These are phyloP conservation scores for Rhizophagus clarus DNA, from an alignment of 192 early-diverging fungal genomes.

Conservation along the genomic window DNA sequence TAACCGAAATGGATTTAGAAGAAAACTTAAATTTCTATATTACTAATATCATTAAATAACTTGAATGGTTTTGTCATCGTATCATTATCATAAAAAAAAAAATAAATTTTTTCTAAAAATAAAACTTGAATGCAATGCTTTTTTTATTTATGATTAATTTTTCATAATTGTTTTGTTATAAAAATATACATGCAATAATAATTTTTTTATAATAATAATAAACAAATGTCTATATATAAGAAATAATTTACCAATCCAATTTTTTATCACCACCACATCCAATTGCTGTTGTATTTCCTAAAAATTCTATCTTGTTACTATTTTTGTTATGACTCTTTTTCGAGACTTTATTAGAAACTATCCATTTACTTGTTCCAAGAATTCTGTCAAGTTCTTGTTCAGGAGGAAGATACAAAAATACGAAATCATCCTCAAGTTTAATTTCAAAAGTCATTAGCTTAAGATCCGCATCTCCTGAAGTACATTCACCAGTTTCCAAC, in stretches of 20 bases:
- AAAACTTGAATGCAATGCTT: no score
- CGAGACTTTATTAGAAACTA: slow-evolving; percentile 35
- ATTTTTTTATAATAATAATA: no score
- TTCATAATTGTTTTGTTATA: no score
- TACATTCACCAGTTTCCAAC: slow-evolving; percentile 53
- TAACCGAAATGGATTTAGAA: no score
- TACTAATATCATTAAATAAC: no score
- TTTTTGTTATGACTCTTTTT: slow-evolving; percentile 1
- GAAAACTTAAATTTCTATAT: no score
- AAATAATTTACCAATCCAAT: slow-evolving; percentile 22
- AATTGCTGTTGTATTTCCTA: not conserved
- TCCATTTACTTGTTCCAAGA: slow-evolving; percentile 55
- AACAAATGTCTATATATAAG: no score
- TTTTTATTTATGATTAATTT: no score
- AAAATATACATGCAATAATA: no score
- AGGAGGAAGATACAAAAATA: slow-evolving; percentile 52
- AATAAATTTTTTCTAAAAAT: no score
- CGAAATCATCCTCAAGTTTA: slow-evolving; percentile 49
- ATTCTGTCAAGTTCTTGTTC: slow-evolving; percentile 46
- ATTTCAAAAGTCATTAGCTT: slow-evolving; percentile 60
- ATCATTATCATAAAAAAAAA: no score
- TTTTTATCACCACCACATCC: slow-evolving; percentile 29
- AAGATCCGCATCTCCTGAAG: slow-evolving; percentile 46
- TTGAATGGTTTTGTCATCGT: no score
- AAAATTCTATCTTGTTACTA: not conserved